Evolutionary conservation across 2,329 filamentous ascomycete genomes (phyloP).

Genomic region (Penicillium concentricum): DNA sequence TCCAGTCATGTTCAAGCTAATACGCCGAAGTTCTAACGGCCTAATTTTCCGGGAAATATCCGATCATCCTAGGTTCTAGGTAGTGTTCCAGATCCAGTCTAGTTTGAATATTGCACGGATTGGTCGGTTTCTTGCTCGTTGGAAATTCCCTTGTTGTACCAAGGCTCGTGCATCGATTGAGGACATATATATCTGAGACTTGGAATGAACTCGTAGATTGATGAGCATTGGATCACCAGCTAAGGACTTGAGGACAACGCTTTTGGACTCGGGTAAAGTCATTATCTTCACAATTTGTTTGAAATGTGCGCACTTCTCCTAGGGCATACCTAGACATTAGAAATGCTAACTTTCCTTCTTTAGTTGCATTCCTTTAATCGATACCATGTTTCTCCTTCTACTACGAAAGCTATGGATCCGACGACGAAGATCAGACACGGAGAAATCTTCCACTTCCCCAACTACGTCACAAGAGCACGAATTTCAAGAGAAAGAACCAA

Average conservation of each 20-base stretch:
- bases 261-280: not conserved
- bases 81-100: slow-evolving; percentile 14
- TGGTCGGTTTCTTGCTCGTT: slow-evolving; percentile 2
- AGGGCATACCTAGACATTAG: too few species aligned
- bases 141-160: not conserved
- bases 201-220: not conserved
- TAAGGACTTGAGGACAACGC: not conserved
- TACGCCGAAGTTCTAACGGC: not conserved
- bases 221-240: not conserved
- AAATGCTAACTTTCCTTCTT: not conserved
- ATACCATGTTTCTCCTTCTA: slow-evolving; percentile 3
- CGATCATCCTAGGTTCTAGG: not conserved
- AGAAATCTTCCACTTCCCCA: not conserved
- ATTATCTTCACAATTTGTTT: not conserved
- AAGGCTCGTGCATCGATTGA: not conserved
- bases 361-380: not conserved
- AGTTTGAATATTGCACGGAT: slow-evolving; percentile 5
- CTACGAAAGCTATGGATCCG: slow-evolving; percentile 4
- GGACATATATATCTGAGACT: not conserved
- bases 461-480: not conserved
- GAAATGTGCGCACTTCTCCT: not conserved
- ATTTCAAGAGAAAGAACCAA: not conserved
- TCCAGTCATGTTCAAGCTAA: not conserved
- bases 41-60: not conserved
- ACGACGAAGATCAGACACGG: not conserved